Percentiles rank a stretch among this genome's conserved stretches.
Conservation (phyloP, 139 green algal species). For the Tetradesmus lagerheimii region DNA sequence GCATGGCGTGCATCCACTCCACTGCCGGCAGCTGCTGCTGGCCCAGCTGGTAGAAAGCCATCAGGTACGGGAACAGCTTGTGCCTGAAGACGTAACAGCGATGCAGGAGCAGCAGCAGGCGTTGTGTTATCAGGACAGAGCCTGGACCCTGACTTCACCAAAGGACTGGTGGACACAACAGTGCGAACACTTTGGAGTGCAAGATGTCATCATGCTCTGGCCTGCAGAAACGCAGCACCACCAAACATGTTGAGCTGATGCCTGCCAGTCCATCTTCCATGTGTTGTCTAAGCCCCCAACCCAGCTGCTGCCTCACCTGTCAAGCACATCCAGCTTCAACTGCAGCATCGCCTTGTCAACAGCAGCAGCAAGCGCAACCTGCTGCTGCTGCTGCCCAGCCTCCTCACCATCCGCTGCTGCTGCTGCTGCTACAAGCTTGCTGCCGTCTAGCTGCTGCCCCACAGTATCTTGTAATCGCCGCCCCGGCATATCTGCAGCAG, state of each 20-base stretch:
- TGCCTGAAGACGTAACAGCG: neutral
- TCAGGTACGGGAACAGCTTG: constrained; percentile 31
- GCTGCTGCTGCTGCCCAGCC: neutral
- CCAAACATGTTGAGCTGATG: no score
- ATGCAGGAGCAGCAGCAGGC: neutral
- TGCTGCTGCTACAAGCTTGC: constrained; percentile 3
- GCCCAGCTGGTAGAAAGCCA: constrained; percentile 28
- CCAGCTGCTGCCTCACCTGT: constrained; percentile 28
- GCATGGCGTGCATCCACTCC: constrained; percentile 43
- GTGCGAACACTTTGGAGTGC: no score
- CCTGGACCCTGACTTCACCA: no score
- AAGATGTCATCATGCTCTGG: no score
- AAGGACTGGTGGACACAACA: no score
- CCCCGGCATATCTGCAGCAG: neutral
- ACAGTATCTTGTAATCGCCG: neutral
- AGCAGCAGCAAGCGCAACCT: constrained; percentile 7
- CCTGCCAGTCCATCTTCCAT: neutral
- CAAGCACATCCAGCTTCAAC: constrained; percentile 30
- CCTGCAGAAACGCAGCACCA: no score
- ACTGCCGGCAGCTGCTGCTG: constrained; percentile 10
- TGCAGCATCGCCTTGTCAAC: constrained; percentile 30
- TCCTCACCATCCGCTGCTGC: neutral
- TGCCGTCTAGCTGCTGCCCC: constrained; percentile 24
- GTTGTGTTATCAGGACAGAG: no score
- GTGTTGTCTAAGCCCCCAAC: no score